Conservation (phyloP, 306 rosid species). For the Vigna radiata region DNA sequence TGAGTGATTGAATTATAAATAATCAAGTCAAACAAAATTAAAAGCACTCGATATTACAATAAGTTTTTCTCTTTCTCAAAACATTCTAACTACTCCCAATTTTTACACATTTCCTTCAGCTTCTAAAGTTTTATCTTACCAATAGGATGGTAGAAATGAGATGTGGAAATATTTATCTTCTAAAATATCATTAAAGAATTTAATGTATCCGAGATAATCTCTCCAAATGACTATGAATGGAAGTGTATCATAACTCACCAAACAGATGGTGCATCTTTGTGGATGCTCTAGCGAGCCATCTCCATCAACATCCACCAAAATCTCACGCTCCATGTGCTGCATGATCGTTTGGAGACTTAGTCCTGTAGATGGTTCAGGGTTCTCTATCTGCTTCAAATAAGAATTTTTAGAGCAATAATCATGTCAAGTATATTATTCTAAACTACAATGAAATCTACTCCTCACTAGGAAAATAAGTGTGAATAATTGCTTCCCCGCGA, state of each 20-base stretch:
- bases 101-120: too few species aligned
- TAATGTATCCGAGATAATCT: not conserved
- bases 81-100: too few species aligned
- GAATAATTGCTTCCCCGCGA: not conserved
- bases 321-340: not conserved
- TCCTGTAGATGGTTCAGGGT: not conserved
- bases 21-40: too few species aligned
- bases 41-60: too few species aligned
- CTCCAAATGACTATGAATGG: too few species aligned
- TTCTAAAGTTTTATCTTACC: too few species aligned
- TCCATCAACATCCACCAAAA: not conserved
- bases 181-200: not conserved
- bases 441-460: not conserved
- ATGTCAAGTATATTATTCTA: not conserved
- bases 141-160: not conserved
- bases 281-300: not conserved
- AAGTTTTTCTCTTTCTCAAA: too few species aligned
- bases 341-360: not conserved
- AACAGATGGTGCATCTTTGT: not conserved
- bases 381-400: not conserved
- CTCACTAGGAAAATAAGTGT: not conserved
- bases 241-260: not conserved
- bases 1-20: accelerated
- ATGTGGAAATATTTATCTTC: not conserved
- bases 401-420: not conserved